These are phyloP conservation scores for Agrocybe pediades DNA, from an alignment of 768 basidiomycete genomes.

Conservation along the genomic window DNA sequence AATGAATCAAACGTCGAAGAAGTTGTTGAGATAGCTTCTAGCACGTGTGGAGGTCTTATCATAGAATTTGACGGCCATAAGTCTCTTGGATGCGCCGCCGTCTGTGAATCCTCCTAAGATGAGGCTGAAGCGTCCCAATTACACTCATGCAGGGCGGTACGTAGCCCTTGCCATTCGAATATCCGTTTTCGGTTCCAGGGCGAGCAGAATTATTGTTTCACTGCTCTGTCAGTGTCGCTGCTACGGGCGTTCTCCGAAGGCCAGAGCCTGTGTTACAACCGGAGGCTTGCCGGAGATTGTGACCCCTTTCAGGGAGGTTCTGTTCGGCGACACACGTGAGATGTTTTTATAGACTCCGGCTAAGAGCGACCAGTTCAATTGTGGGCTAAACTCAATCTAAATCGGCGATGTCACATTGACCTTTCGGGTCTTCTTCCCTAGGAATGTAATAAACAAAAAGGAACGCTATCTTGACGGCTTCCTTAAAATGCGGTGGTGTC, in stretches of 20 bases:
- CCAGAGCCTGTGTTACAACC: too few relatives aligned
- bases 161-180: neutral
- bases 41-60: neutral
- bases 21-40: neutral
- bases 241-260: neutral
- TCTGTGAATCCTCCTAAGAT: neutral
- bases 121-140: neutral
- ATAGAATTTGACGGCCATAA: neutral
- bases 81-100: neutral
- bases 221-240: neutral
- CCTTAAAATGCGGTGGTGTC: slow-evolving; percentile 18
- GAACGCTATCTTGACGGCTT: slow-evolving; percentile 17
- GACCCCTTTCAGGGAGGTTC: neutral
- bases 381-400: slow-evolving; percentile 19
- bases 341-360: slow-evolving; percentile 6
- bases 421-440: slow-evolving; percentile 15
- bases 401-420: slow-evolving; percentile 22
- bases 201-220: neutral
- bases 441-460: slow-evolving; percentile 18
- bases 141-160: neutral
- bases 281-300: neutral
- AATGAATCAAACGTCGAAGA: neutral
- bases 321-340: slow-evolving; percentile 9
- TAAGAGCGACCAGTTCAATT: slow-evolving; percentile 8
- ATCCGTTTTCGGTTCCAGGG: neutral